Base-by-base conservation (phyloP, 345 rosid species). In the Firmiana major region DNA sequence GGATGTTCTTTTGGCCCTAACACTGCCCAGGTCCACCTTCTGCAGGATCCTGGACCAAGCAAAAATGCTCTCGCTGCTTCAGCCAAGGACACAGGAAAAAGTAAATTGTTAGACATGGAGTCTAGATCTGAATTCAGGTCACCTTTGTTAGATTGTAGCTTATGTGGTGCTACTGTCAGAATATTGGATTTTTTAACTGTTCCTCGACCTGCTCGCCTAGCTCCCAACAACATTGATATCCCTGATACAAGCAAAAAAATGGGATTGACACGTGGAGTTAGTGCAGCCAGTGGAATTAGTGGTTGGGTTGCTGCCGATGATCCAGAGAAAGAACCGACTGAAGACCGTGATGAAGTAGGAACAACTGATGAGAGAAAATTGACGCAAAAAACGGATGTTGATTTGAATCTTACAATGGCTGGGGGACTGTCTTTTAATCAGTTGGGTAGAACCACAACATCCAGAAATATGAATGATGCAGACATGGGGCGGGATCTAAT, bases 271-370 rank as follows among this genome's bases (percentile, higher is more conserved):
- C 98, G 95, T 79, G 99, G 99, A 63, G 90, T 81, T 21, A 96
- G 99, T 88, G 99, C 97, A 74, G 95, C 99, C 75, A 96, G 99
- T 88, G 99, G 99, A 80, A 91, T 92, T 72, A 92, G 93, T 82
- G 98, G 99, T 79, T 91, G 97, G 97, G 83, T 89, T 84, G 89
- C 92, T 77, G 90, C 90, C 79, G 97, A 96, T 81, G 94, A 92
- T 81, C 71, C 83, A 15, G 97, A 85, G 69, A 93, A 90, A 83
- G 97, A 91, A 79, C 97, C 79, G 74, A 81, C 81, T 36, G 98
- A 90, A 83, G 92, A 90, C 78, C 94, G 87, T 78, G 97, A 92
- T 80, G 99, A 96, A 83, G 97, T 91, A 78, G 98, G 92, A 75
- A 94, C 98, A 42, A 90, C 97, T 24, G 93, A 83, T 81, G 89